Percentiles rank a stretch among this genome's conserved stretches.
Evolutionary conservation across 106 monocot genomes (phyloP).

Genomic region (Xerophyta viscosa): DNA sequence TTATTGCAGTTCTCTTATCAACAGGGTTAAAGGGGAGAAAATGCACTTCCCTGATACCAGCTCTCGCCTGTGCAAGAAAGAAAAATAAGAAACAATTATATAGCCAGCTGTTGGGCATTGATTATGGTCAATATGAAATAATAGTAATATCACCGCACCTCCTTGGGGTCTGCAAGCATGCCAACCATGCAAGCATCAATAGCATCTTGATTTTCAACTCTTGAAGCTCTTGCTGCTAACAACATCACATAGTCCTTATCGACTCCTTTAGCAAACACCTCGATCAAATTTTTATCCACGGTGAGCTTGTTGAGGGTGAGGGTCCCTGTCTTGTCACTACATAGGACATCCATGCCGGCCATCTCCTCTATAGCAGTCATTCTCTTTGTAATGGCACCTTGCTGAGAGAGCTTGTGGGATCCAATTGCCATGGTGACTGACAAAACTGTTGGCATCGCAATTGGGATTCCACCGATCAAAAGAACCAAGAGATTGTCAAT

Average conservation of each 20-base stretch:
- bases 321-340: constrained; percentile 96
- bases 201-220: constrained; percentile 95
- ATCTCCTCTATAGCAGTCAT: constrained; percentile 99
- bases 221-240: constrained; percentile 82
- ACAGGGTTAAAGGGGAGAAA: constrained; percentile 97
- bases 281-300: constrained; percentile 75
- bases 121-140: too few species aligned
- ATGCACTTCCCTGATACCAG: constrained; percentile 90
- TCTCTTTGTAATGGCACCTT: constrained; percentile 96
- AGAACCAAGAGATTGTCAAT: constrained; percentile 96
- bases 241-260: constrained; percentile 81
- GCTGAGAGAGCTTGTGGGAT: constrained; percentile 90
- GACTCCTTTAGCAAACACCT: constrained; percentile 78
- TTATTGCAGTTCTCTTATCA: constrained; percentile 91
- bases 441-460: constrained; percentile 96
- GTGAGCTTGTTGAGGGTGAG: constrained; percentile 93
- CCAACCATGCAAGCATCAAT: constrained; percentile 97
- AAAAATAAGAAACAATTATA: too few species aligned
- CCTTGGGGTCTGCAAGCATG: constrained; percentile 98
- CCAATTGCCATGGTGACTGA: constrained; percentile 99
- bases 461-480: constrained; percentile 94
- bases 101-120: too few species aligned
- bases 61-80: too few species aligned
- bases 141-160: too few species aligned
- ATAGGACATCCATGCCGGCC: constrained; percentile 99